phyloP scores from a whole-genome alignment of 768 basidiomycete species.

The Gloeostereum incarnatum region DNA sequence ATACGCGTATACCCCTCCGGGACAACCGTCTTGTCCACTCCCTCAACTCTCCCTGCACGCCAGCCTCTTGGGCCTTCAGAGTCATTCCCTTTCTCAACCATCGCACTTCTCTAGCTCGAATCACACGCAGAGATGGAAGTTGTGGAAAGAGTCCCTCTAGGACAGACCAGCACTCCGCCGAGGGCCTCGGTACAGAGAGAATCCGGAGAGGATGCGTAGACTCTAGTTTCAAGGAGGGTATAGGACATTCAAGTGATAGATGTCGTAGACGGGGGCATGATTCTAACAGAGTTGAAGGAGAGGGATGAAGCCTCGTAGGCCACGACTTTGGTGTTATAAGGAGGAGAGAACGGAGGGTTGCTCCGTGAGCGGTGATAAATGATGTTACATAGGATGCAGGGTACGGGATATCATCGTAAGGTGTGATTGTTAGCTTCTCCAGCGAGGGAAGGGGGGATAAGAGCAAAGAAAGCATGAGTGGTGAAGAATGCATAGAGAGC shows the following conservation, averaged over 20 bases:
- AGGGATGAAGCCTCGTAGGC: slow-evolving; percentile 51
- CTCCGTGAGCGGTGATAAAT: slow-evolving; percentile 55
- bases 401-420: slow-evolving; percentile 59
- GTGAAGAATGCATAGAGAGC: slow-evolving; percentile 59
- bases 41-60: slow-evolving; percentile 74
- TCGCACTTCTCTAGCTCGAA: slow-evolving; percentile 59
- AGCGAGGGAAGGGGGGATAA: slow-evolving; percentile 53
- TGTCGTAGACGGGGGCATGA: slow-evolving; percentile 51
- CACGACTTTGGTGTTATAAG: slow-evolving; percentile 64
- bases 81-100: slow-evolving; percentile 68
- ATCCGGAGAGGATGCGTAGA: slow-evolving; percentile 41
- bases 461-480: slow-evolving; percentile 51
- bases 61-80: slow-evolving; percentile 55
- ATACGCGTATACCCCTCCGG: slow-evolving; percentile 46
- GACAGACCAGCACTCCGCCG: slow-evolving; percentile 41
- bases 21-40: slow-evolving; percentile 61
- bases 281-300: slow-evolving; percentile 36
- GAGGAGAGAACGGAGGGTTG: slow-evolving; percentile 46
- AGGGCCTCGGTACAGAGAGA: slow-evolving; percentile 72
- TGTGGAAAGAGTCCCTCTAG: slow-evolving; percentile 47
- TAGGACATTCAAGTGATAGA: slow-evolving; percentile 62
- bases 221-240: slow-evolving; percentile 39
- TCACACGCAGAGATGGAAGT: slow-evolving; percentile 44
- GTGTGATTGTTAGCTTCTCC: slow-evolving; percentile 57
- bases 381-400: slow-evolving; percentile 46